phyloP scores from a whole-genome alignment of 176 grass and related monocot species.

The Aegilops longissima region DNA sequence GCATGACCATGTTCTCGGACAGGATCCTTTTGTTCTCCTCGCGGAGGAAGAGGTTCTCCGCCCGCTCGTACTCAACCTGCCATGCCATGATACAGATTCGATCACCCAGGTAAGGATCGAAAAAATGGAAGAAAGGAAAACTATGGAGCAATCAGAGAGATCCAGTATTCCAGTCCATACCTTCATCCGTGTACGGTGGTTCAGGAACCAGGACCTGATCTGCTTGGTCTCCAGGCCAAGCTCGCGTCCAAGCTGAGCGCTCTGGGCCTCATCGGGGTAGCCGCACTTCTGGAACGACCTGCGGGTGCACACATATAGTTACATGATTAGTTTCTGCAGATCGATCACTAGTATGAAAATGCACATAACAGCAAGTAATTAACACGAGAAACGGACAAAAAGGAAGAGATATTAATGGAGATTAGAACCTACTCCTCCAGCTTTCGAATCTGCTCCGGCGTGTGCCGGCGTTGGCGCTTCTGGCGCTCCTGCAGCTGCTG shows the following conservation, averaged over 20 bases:
- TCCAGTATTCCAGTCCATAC: not conserved
- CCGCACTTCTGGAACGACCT: not conserved
- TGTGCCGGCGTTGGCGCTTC: not conserved
- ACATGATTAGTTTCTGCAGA: not conserved
- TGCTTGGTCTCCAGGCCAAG: not conserved
- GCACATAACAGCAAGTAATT: not conserved
- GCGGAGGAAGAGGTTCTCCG: not conserved
- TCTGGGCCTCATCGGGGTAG: not conserved
- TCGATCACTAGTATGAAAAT: not conserved
- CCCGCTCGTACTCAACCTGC: not conserved
- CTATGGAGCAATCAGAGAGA: not conserved
- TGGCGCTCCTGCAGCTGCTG: not conserved
- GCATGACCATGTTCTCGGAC: not conserved
- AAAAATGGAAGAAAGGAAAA: no score
- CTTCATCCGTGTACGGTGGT: not conserved
- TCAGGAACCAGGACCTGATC: not conserved
- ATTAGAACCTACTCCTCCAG: not conserved
- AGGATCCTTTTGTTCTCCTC: not conserved
- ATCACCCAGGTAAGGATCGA: no score
- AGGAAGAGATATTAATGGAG: not conserved
- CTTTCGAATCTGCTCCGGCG: not conserved
- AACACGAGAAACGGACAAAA: not conserved
- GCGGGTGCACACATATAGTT: no score
- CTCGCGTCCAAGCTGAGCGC: not conserved
- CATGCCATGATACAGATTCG: not conserved